Evolutionary conservation across 2,329 filamentous ascomycete genomes (phyloP), one percentile per base, ranked within the genome.

Genomic region (Paraconiothyrium brasiliense): DNA sequence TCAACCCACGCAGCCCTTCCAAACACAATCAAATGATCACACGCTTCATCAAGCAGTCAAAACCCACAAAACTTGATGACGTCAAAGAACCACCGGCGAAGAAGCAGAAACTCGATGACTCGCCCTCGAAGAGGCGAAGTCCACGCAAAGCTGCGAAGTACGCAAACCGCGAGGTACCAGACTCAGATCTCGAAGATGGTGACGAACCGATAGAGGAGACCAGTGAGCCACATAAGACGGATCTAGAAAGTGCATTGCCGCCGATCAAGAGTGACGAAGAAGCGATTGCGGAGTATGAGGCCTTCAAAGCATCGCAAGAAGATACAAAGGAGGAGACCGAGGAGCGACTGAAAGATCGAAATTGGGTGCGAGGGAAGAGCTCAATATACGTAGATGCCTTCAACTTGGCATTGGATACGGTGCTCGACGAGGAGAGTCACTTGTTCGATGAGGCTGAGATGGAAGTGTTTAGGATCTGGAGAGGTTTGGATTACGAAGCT

Each of bases 301-400:
- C 84, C 2, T 89, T 89, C 65, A 86, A 86, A 67, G 85, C 86
- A 32, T 88, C 86, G 22, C 85, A 83, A 57, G 78, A 78, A 4
- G 74, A 80, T 10, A 74, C 82, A 9, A 71, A 72, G 37, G 71
- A 64, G 13, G 63, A 54, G 16, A 72, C 83, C 5, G 83, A 85
- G 64, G 80, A 83, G 41, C 82, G 86, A 8, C 73, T 90, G 14
- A 84, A 84, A 60, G 80, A 87, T 55, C 83, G 82, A 54, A 85
- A 81, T 62, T 97, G 92, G 92, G 79, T 89, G 4, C 88, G 85
- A 71, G 92, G 93, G 0, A 89, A 88, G 75, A 96, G 90, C 72
- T 98, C 94, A 1, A 92, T 99, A 58, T 99, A 99, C 71, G 93
- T 97, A 20, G 95, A 99, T 80, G 95, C 95, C 0, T 99, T 99